phyloP scores from a whole-genome alignment of 2,329 filamentous ascomycete species.

The Keithomyces neogunnii region DNA sequence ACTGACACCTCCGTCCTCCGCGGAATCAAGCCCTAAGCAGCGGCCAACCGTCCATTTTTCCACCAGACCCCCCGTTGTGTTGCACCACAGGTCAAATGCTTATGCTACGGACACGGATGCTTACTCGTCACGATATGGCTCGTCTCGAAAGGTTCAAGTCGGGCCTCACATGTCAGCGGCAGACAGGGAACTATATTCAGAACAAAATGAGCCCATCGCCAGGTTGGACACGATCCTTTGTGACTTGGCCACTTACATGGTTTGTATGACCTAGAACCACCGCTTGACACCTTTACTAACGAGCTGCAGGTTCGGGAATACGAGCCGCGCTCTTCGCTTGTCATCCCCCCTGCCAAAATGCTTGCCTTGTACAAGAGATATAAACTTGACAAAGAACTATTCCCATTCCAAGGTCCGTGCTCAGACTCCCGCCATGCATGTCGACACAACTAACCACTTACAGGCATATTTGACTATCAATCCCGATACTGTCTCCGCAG shows the following conservation, averaged over 20 bases:
- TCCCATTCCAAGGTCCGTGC: constrained; percentile 57
- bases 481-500: constrained; percentile 16
- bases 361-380: constrained; percentile 63
- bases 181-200: constrained; percentile 66
- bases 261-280: constrained; percentile 27
- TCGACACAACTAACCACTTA: constrained; percentile 9
- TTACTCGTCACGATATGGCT: background rate
- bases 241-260: constrained; percentile 66
- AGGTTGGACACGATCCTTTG: constrained; percentile 63
- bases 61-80: constrained; percentile 16
- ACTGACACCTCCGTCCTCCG: constrained; percentile 4
- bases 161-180: constrained; percentile 30
- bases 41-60: constrained; percentile 24
- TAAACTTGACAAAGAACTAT: constrained; percentile 53
- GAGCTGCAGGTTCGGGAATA: constrained; percentile 21
- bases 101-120: background rate
- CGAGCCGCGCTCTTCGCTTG: constrained; percentile 34
- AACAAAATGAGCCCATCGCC: constrained; percentile 55
- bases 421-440: background rate
- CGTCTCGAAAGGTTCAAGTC: constrained; percentile 3
- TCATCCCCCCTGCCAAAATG: constrained; percentile 70
- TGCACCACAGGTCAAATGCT: constrained; percentile 12
- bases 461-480: constrained; percentile 44
- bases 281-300: background rate
- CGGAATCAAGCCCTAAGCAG: constrained; percentile 6